Conservation (phyloP, 305 asterid species). For the Solanum chacoense region DNA sequence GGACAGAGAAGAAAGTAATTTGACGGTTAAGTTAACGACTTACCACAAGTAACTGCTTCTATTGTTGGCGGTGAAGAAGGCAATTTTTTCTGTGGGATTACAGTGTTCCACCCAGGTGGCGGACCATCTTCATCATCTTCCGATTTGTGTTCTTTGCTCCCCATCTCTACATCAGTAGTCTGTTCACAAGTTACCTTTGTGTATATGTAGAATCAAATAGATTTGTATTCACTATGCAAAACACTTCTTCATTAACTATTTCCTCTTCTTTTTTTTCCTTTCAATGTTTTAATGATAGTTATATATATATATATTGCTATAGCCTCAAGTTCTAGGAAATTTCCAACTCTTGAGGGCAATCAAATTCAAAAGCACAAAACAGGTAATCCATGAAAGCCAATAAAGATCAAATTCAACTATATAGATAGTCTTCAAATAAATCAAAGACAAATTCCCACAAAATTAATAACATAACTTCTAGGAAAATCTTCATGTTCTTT, state of each 20-base stretch:
- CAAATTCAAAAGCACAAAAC: not conserved
- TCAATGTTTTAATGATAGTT: not conserved
- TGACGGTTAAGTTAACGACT: not conserved
- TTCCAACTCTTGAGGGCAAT: not conserved
- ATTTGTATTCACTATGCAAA: not conserved
- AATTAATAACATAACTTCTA: not conserved
- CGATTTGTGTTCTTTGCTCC: constrained; percentile 25
- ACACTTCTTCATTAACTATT: not conserved
- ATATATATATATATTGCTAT: not conserved
- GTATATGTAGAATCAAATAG: constrained; percentile 4
- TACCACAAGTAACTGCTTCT: constrained; percentile 18
- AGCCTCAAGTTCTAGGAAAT: not conserved
- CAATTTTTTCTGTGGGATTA: not conserved
- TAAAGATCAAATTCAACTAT: not conserved
- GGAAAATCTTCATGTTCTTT: not conserved
- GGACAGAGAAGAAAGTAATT: not conserved
- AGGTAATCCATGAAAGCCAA: not conserved
- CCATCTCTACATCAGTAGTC: constrained; percentile 36
- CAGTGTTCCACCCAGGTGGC: constrained; percentile 65
- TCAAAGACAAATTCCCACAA: not conserved
- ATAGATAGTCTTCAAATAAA: not conserved
- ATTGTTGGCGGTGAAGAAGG: constrained; percentile 7
- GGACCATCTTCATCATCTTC: constrained; percentile 65
- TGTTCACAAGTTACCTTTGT: constrained; percentile 10
- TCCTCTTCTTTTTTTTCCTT: not conserved